Evolutionary conservation across 2,329 filamentous ascomycete genomes (phyloP).

Genomic region (Emergomyces orientalis): DNA sequence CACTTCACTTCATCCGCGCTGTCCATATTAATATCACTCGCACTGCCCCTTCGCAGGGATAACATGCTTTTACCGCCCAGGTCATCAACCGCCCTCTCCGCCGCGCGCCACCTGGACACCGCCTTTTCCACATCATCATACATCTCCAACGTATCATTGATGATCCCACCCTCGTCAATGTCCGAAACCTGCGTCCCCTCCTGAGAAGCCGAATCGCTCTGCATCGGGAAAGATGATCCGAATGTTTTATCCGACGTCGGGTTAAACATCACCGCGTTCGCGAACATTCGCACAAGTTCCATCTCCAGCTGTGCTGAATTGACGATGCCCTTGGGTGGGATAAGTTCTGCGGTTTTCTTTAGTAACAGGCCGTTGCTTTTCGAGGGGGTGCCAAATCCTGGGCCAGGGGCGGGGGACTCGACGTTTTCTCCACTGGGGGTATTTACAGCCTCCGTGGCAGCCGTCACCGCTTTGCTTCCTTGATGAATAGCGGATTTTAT

Average conservation of each 20-base stretch:
- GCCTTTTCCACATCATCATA: conserved; percentile 76
- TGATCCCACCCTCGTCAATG: conserved; percentile 69
- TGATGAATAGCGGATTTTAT: conserved; percentile 61
- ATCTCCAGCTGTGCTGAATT: conserved; percentile 89
- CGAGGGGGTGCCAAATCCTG: conserved; percentile 21
- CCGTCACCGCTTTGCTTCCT: conserved; percentile 36
- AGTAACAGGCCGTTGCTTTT: conserved; percentile 36
- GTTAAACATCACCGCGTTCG: conserved; percentile 98
- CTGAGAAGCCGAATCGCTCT: conserved; percentile 31
- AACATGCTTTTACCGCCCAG: conserved; percentile 30
- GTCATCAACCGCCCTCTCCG: conserved; percentile 44
- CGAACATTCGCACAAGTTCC: conserved; percentile 92
- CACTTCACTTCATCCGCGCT: conserved; percentile 8
- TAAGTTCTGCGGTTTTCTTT: conserved; percentile 60
- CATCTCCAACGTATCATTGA: conserved; percentile 82
- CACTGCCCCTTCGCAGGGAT: conserved; percentile 29
- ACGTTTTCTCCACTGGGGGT: conserved; percentile 50
- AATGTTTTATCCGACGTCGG: conserved; percentile 66
- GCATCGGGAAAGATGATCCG: conserved; percentile 50
- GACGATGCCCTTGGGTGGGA: conserved; percentile 81
- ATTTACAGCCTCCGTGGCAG: conserved; percentile 52
- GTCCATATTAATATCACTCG: conserved; percentile 30
- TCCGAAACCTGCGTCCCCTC: conserved; percentile 48
- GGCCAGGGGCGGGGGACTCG: conserved; percentile 35
- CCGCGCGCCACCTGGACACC: conserved; percentile 64